Conservation (phyloP, 305 asterid species). For the Fraxinus nigra region DNA sequence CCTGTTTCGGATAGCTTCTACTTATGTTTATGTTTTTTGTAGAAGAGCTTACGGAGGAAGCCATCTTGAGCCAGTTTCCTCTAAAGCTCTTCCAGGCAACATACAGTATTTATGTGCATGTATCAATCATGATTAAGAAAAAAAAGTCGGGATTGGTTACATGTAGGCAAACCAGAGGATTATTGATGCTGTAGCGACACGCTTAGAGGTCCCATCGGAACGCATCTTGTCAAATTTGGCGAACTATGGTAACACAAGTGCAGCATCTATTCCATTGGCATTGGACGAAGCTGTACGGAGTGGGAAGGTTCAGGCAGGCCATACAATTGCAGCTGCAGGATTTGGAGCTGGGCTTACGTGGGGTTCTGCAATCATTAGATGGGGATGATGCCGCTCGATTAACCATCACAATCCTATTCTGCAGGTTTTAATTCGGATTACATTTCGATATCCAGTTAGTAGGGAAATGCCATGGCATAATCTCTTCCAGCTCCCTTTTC, state of each 20-base stretch:
- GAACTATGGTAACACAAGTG: conserved; percentile 88
- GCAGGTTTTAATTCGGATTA: not conserved
- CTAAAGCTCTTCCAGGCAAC: not conserved
- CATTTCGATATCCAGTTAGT: not conserved
- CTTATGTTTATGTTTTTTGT: not conserved
- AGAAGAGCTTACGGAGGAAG: not conserved
- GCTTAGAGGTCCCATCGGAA: conserved; percentile 63
- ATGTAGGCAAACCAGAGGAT: conserved; percentile 94
- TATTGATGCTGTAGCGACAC: conserved; percentile 84
- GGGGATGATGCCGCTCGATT: conserved; percentile 47
- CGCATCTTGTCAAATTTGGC: conserved; percentile 82
- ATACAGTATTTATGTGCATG: not conserved
- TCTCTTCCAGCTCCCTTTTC: not conserved
- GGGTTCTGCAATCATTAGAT: conserved; percentile 89
- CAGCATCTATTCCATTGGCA: conserved; percentile 93
- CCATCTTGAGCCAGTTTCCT: not conserved
- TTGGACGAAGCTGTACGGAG: conserved; percentile 89
- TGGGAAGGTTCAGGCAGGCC: conserved; percentile 73
- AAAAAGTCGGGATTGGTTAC: not conserved
- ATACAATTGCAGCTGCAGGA: conserved; percentile 88
- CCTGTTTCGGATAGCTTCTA: not conserved
- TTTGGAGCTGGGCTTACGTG: conserved; percentile 98
- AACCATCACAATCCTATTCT: not conserved
- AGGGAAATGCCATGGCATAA: not conserved
- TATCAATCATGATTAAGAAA: not conserved